A percentile compares a stretch with the other conserved stretches of the same genome.
Conservation (phyloP, 2,329 filamentous ascomycete species). For the Trichoderma pleuroti region DNA sequence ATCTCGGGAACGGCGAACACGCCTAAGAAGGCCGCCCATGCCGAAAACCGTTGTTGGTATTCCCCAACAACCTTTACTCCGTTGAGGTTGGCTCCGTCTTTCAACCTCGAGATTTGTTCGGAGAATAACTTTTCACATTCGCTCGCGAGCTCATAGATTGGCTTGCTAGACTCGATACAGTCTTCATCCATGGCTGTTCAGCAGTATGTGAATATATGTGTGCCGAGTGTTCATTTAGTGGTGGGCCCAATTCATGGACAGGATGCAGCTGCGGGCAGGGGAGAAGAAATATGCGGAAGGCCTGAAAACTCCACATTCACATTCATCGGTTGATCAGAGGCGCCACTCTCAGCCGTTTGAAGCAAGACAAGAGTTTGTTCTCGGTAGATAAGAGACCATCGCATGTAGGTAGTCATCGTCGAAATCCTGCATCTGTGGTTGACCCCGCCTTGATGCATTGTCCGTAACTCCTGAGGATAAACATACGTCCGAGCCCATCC, state of each 20-base stretch:
- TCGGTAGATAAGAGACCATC: neutral
- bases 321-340: neutral
- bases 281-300: neutral
- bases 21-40: slow-evolving; percentile 18
- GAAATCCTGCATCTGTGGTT: neutral
- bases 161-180: neutral
- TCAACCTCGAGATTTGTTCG: neutral
- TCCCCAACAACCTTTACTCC: slow-evolving; percentile 9
- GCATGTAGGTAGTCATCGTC: neutral
- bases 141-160: neutral
- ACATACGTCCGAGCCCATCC: neutral
- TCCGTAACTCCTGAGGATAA: neutral
- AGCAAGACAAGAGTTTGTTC: neutral
- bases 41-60: slow-evolving; percentile 14
- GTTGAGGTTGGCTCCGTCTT: neutral
- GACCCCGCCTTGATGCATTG: neutral
- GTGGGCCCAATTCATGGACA: neutral
- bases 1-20: slow-evolving; percentile 6
- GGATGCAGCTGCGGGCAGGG: neutral
- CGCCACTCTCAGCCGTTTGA: neutral
- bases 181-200: neutral
- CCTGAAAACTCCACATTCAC: neutral
- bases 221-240: neutral
- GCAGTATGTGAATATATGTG: neutral
- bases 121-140: neutral